Conservation (phyloP, 2,329 filamentous ascomycete genomes). For the Microascus cirrosus region DNA sequence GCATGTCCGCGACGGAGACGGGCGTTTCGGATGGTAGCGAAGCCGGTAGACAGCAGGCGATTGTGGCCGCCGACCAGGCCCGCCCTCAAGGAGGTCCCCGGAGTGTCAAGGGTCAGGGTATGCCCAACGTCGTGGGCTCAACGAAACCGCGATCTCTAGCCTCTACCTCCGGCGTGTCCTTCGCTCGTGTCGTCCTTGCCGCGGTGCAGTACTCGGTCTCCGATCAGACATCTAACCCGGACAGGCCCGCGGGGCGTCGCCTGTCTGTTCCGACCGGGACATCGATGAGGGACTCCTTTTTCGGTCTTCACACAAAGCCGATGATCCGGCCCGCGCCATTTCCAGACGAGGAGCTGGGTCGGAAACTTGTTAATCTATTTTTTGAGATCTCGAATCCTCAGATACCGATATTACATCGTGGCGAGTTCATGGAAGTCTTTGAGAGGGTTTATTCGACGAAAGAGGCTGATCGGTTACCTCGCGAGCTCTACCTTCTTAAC, state of each 20-base stretch:
- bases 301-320: conserved; percentile 85
- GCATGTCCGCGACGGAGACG: conserved; percentile 19
- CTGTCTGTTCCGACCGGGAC: conserved; percentile 38
- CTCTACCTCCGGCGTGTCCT: conserved; percentile 83
- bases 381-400: conserved; percentile 96
- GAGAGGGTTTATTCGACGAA: conserved; percentile 67
- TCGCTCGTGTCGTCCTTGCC: conserved; percentile 86
- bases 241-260: conserved; percentile 8
- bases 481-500: conserved; percentile 88
- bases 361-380: conserved; percentile 68
- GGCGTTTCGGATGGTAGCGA: conserved; percentile 11
- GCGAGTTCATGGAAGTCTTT: conserved; percentile 82
- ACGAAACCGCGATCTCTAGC: conserved; percentile 74
- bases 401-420: conserved; percentile 82
- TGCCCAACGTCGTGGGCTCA: conserved; percentile 67
- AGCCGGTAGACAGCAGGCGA: conserved; percentile 3
- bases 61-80: conserved; percentile 13
- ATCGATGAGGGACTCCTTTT: conserved; percentile 91
- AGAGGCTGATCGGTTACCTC: conserved; percentile 54
- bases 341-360: conserved; percentile 63
- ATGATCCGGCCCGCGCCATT: conserved; percentile 79
- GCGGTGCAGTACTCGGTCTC: conserved; percentile 68
- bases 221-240: conserved; percentile 20
- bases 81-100: conserved; percentile 14
- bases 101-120: conserved; percentile 25